Conservation (phyloP, 2,329 filamentous ascomycete genomes). For the Myriosclerotinia scirpicola region DNA sequence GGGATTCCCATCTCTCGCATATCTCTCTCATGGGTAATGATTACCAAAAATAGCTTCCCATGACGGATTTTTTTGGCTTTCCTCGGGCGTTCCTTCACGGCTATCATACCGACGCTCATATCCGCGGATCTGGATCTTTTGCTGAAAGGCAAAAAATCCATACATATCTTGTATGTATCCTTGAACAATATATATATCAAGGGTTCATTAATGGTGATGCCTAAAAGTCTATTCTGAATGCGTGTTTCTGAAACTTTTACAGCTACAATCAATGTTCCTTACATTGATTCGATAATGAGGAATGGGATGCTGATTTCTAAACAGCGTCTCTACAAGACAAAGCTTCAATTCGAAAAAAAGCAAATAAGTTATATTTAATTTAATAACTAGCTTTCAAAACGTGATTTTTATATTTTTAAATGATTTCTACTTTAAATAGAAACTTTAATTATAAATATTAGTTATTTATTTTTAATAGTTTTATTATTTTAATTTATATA, state of each 20-base stretch:
- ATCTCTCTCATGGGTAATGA: constrained; percentile 2
- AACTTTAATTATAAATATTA: too few relatives aligned
- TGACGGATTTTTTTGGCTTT: constrained; percentile 7
- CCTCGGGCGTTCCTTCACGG: constrained; percentile 5
- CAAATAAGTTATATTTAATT: background rate
- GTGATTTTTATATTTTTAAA: too few relatives aligned
- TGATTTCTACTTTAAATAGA: too few relatives aligned
- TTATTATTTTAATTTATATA: too few relatives aligned
- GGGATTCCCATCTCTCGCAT: constrained; percentile 17
- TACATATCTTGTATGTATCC: constrained; percentile 7
- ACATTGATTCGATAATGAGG: constrained; percentile 1
- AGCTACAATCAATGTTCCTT: constrained; percentile 11
- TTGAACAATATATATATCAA: constrained; percentile 15
- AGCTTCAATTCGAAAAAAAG: background rate
- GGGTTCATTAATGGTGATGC: constrained; percentile 20
- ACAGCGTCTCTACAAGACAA: background rate
- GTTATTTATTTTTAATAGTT: too few relatives aligned
- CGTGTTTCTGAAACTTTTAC: constrained; percentile 12
- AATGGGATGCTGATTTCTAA: background rate
- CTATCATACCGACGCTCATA: constrained; percentile 15
- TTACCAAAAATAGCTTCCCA: constrained; percentile 13
- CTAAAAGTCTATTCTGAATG: constrained; percentile 13
- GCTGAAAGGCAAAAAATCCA: constrained; percentile 9
- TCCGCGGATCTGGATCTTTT: constrained; percentile 10
- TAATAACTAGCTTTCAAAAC: too few relatives aligned